A percentile compares a stretch with the other conserved stretches of the same genome.
Evolutionary conservation across 1,284 basidiomycete species (phyloP).

Genomic region (Cryptococcus sp.): DNA sequence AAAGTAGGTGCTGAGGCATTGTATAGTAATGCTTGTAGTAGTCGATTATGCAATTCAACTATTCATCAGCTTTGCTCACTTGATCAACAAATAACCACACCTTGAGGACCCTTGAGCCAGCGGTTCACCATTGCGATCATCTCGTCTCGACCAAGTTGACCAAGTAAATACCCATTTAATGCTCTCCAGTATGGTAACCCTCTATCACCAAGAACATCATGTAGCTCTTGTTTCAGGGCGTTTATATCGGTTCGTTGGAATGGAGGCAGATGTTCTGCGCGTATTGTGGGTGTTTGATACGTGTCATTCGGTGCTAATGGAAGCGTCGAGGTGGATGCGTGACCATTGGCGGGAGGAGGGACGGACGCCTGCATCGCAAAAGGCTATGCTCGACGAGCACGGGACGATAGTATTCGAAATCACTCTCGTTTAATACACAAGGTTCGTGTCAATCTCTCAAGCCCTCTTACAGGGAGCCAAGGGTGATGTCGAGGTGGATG

Average conservation of each 20-base stretch:
- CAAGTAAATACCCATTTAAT: conserved; percentile 44
- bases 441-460: too few relatives aligned
- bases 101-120: conserved; percentile 37
- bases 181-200: conserved; percentile 54
- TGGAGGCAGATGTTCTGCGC: conserved; percentile 17
- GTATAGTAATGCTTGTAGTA: conserved; percentile 41
- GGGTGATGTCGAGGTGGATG: too few relatives aligned
- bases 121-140: conserved; percentile 36
- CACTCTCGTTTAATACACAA: too few relatives aligned
- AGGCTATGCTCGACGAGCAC: too few relatives aligned
- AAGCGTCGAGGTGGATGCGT: neutral
- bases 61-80: too few relatives aligned
- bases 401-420: too few relatives aligned
- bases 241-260: conserved; percentile 34
- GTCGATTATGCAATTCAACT: conserved; percentile 45
- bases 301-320: neutral
- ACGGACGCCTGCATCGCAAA: neutral
- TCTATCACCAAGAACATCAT: conserved; percentile 68
- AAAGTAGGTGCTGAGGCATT: conserved; percentile 36
- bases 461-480: too few relatives aligned
- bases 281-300: conserved; percentile 3
- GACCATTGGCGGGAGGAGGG: conserved; percentile 1
- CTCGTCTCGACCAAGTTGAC: conserved; percentile 40
- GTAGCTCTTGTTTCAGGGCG: conserved; percentile 68
- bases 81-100: too few relatives aligned